phyloP scores from a whole-genome alignment of 2,329 filamentous ascomycete genomes.

The Metarhizium rileyi region DNA sequence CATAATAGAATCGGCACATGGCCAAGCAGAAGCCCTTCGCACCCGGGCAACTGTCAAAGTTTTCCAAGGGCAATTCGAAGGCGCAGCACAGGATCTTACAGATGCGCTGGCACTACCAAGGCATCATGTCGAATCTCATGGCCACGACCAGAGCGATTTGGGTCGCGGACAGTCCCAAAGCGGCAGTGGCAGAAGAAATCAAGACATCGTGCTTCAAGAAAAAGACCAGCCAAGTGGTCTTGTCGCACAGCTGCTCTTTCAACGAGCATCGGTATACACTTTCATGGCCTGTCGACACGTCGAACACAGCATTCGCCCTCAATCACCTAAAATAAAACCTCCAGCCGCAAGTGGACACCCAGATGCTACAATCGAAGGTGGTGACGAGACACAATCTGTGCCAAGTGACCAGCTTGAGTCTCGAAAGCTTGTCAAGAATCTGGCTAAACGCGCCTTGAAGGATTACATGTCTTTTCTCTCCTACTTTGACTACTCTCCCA shows the following conservation, averaged over 20 bases:
- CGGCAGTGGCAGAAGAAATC: neutral
- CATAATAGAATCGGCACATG: slow-evolving; percentile 54
- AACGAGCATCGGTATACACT: slow-evolving; percentile 64
- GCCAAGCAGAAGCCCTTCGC: slow-evolving; percentile 56
- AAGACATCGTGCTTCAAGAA: slow-evolving; percentile 26
- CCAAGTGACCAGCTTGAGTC: slow-evolving; percentile 14
- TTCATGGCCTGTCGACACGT: slow-evolving; percentile 60
- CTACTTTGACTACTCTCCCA: slow-evolving; percentile 69
- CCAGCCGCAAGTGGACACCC: neutral
- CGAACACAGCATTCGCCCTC: slow-evolving; percentile 36
- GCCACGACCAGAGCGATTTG: slow-evolving; percentile 32
- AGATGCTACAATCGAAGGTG: slow-evolving; percentile 6
- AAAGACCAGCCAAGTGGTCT: slow-evolving; percentile 60
- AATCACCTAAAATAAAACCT: neutral
- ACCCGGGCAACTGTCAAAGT: slow-evolving; percentile 66
- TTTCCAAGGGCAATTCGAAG: slow-evolving; percentile 65
- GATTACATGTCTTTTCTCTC: slow-evolving; percentile 67
- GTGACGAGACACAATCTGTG: slow-evolving; percentile 7
- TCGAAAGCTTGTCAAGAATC: slow-evolving; percentile 59
- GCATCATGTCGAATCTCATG: slow-evolving; percentile 42
- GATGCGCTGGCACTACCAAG: slow-evolving; percentile 49
- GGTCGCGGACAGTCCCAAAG: neutral
- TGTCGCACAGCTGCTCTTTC: slow-evolving; percentile 66
- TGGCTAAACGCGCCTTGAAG: slow-evolving; percentile 65
- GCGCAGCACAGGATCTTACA: slow-evolving; percentile 61